A percentile compares a stretch with the other conserved stretches of the same genome.
phyloP scores from a whole-genome alignment of 148 eudicot genomes.

The Polygonum aviculare region DNA sequence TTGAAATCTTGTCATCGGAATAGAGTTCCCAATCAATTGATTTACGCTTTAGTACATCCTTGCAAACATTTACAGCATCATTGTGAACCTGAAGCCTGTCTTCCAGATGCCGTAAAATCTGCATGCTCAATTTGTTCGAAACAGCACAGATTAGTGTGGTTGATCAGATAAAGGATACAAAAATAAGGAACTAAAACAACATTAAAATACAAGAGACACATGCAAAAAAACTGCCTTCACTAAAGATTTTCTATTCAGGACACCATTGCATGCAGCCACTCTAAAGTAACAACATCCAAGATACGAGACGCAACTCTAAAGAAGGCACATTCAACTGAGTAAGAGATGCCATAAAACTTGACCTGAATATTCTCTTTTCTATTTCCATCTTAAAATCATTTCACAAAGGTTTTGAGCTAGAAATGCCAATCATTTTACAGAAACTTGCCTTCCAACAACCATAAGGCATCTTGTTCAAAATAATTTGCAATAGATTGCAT shows the following conservation, averaged over 20 bases:
- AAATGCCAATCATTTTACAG: neutral
- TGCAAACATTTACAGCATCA: slow-evolving; percentile 64
- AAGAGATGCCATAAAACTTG: neutral
- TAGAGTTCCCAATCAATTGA: slow-evolving; percentile 49
- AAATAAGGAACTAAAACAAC: neutral
- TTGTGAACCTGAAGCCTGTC: slow-evolving; percentile 63
- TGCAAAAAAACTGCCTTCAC: neutral
- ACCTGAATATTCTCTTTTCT: neutral
- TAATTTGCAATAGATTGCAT: neutral
- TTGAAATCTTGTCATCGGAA: slow-evolving; percentile 39
- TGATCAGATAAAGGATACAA: neutral
- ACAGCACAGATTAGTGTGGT: neutral
- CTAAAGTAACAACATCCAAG: neutral
- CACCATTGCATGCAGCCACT: neutral
- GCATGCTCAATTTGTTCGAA: slow-evolving; percentile 11
- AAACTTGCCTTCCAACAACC: neutral
- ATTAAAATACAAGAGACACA: neutral
- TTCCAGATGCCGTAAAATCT: slow-evolving; percentile 54
- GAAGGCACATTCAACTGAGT: neutral
- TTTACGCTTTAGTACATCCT: slow-evolving; percentile 59
- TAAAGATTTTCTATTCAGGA: neutral
- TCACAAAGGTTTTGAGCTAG: neutral
- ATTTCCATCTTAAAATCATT: neutral
- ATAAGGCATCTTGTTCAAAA: neutral
- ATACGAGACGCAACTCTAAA: neutral